A percentile compares a stretch with the other conserved stretches of the same genome.
Evolutionary conservation across 148 eudicot species (phyloP).

Genomic region (Nepenthes gracilis): DNA sequence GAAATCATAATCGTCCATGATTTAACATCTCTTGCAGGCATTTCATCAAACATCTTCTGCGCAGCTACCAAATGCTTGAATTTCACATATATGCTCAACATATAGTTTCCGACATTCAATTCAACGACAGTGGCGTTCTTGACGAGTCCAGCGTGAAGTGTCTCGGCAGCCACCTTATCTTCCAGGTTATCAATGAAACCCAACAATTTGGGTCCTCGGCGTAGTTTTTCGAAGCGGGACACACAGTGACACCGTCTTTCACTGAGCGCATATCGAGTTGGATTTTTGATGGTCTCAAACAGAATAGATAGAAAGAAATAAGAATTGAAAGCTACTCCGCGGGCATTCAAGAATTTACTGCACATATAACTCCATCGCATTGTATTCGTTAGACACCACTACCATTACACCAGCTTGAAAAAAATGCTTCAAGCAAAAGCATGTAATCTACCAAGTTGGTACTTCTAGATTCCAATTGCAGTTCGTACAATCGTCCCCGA

Average conservation of each 20-base stretch:
- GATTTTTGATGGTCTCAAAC: conserved; percentile 1
- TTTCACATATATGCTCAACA: conserved; percentile 42
- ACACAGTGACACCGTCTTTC: neutral
- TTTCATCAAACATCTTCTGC: conserved; percentile 63
- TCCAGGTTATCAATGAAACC: conserved; percentile 18
- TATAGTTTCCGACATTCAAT: conserved; percentile 33
- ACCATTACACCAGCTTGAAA: too few species aligned
- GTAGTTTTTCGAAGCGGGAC: neutral
- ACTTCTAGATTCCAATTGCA: too few species aligned
- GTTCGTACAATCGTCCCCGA: too few species aligned
- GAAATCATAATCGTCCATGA: conserved; percentile 67
- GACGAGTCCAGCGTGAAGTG: conserved; percentile 30
- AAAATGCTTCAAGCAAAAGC: too few species aligned
- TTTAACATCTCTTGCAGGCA: conserved; percentile 54
- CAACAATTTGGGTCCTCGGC: conserved; percentile 13
- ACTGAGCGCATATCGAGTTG: conserved; percentile 5
- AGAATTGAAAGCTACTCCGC: neutral
- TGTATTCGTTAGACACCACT: neutral
- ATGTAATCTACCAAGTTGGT: too few species aligned
- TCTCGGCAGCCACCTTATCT: conserved; percentile 11
- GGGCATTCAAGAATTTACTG: neutral
- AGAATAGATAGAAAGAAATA: conserved; percentile 3
- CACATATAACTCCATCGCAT: conserved; percentile 13
- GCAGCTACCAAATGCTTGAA: conserved; percentile 30
- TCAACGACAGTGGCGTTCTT: conserved; percentile 31